Conservation (phyloP, 1,284 basidiomycete species). For the Pascua guehoae region DNA sequence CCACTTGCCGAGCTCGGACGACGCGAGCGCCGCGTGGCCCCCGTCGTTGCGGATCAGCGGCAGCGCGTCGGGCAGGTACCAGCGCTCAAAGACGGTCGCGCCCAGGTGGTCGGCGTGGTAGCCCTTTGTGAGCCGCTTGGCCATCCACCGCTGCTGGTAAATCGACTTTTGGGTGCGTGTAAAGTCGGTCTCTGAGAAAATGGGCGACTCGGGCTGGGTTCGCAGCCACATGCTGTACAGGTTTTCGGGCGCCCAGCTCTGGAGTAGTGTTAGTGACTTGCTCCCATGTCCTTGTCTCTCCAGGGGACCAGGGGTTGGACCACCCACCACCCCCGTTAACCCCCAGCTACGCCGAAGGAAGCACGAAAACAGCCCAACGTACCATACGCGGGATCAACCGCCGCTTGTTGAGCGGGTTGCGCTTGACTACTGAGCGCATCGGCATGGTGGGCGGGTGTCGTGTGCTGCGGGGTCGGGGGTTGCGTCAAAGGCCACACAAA, state of each 20-base stretch:
- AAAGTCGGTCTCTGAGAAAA: slow-evolving; percentile 57
- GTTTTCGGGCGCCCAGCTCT: slow-evolving; percentile 80
- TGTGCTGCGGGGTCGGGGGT: neutral
- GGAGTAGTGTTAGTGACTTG: slow-evolving; percentile 14
- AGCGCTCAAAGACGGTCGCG: slow-evolving; percentile 89
- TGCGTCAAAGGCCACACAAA: slow-evolving; percentile 5
- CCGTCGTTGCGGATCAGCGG: slow-evolving; percentile 64
- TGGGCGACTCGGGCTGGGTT: slow-evolving; percentile 53
- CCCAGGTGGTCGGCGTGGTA: slow-evolving; percentile 97
- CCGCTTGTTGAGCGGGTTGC: slow-evolving; percentile 32
- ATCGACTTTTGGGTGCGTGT: slow-evolving; percentile 62
- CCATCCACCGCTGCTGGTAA: slow-evolving; percentile 88
- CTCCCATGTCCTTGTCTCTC: too few species aligned
- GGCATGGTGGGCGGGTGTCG: slow-evolving; percentile 16
- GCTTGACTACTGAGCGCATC: slow-evolving; percentile 9
- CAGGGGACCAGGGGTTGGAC: too few species aligned
- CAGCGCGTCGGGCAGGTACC: slow-evolving; percentile 83
- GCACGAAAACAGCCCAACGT: slow-evolving; percentile 8
- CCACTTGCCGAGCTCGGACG: slow-evolving; percentile 56
- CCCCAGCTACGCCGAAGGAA: neutral
- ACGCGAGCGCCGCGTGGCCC: slow-evolving; percentile 50
- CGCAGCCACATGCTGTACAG: slow-evolving; percentile 74
- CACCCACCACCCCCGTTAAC: too few species aligned
- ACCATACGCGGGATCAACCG: slow-evolving; percentile 48
- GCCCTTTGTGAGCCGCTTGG: slow-evolving; percentile 83